Evolutionary conservation across 805 yeast species (phyloP).

Genomic region (Yamadazyma akitaensis): DNA sequence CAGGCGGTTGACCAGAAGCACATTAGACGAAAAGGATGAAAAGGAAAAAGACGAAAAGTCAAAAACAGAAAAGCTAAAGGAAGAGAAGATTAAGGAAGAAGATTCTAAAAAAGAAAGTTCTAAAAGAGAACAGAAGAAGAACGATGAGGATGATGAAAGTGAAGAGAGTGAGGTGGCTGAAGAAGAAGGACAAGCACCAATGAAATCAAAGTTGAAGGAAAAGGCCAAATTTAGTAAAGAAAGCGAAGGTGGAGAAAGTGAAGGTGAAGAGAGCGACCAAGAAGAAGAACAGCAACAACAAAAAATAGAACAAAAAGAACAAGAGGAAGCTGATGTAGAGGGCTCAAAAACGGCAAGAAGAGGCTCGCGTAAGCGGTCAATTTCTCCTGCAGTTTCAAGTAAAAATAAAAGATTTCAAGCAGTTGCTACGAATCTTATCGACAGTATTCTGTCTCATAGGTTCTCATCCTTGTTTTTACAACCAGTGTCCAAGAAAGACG

Average conservation of each 20-base stretch:
- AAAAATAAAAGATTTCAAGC: slow-evolving; percentile 55
- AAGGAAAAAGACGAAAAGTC: not conserved
- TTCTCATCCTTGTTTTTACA: slow-evolving; percentile 70
- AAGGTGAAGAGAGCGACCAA: slow-evolving; percentile 12
- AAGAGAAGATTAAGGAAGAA: slow-evolving; percentile 3
- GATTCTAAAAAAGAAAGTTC: not conserved
- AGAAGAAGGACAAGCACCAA: not conserved
- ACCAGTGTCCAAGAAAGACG: slow-evolving; percentile 65
- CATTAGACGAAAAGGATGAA: not conserved
- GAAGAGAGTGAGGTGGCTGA: not conserved
- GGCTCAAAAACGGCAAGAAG: slow-evolving; percentile 10
- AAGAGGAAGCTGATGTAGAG: slow-evolving; percentile 3
- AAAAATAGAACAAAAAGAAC: slow-evolving; percentile 6
- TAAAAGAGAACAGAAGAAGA: not conserved
- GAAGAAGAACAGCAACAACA: slow-evolving; percentile 5
- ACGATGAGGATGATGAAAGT: not conserved
- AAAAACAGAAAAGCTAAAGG: not conserved
- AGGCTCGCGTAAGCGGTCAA: slow-evolving; percentile 13
- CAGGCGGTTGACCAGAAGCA: slow-evolving; percentile 3
- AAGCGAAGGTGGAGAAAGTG: slow-evolving; percentile 4
- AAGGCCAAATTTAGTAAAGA: not conserved
- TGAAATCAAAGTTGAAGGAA: not conserved
- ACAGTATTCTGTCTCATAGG: slow-evolving; percentile 65
- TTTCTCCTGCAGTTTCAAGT: slow-evolving; percentile 20
- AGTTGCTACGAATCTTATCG: slow-evolving; percentile 57